phyloP scores from a whole-genome alignment of 345 rosid genomes.

The Balakata baccata region DNA sequence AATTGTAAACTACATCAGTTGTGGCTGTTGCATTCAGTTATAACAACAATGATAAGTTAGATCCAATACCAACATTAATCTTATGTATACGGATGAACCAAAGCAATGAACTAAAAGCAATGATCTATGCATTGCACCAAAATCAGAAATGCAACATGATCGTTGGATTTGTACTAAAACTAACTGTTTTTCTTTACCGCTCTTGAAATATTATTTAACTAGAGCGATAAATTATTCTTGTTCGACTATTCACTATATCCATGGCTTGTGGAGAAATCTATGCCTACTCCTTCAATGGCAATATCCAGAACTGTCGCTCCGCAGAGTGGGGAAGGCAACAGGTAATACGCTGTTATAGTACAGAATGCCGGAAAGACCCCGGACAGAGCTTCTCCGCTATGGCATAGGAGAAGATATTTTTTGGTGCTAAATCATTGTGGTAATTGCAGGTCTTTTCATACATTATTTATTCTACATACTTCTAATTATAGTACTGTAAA shows the following conservation, averaged over 20 bases:
- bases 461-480: neutral
- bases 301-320: no score
- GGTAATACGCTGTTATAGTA: no score
- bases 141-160: neutral
- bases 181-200: neutral
- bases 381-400: no score
- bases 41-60: neutral
- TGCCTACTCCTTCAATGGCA: no score
- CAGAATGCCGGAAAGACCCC: no score
- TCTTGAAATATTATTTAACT: neutral
- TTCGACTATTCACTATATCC: no score
- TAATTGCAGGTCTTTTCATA: neutral
- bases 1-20: neutral
- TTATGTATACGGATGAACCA: neutral
- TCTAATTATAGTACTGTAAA: constrained; percentile 9
- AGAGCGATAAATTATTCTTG: neutral
- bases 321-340: no score
- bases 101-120: neutral
- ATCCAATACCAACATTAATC: neutral
- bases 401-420: neutral
- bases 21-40: neutral
- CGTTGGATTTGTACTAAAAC: no score
- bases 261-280: no score
- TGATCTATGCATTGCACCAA: neutral
- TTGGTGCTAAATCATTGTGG: neutral